Base-by-base conservation (phyloP, 2,329 filamentous ascomycete genomes). In the Purpureocillium lavendulum region DNA sequence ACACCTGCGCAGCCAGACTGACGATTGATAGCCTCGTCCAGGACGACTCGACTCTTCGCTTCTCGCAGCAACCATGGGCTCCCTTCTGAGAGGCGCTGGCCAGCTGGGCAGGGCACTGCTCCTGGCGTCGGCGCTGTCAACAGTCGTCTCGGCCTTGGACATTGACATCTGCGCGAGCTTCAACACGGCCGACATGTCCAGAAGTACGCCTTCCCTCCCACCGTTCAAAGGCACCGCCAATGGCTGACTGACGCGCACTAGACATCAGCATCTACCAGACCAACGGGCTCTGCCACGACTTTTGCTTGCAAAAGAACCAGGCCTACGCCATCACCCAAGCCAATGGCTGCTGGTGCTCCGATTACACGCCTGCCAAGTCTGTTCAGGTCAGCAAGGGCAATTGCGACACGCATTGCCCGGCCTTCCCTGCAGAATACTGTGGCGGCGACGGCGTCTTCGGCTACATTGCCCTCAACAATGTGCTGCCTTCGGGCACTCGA, bases 261-360 rank as follows among this genome's bases (percentile, higher is more conserved):
- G 77, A 76, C 46, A 53, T 57, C 26, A 73, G 68, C 45, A 71
- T 70, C 47, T 82, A 61, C 45, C 82, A 87, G 56, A 84, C 82
- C 15, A 79, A 86, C 49, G 84, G 84, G 24, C 70, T 79, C 11
- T 90, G 85, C 55, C 62, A 67, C 36, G 63, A 74, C 36, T 70
- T 70, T 36, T 90, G 85, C 60, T 50, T 59, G 18, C 26, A 28
- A 21, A 52, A 55, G 15, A 49, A 67, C 13, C 84, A 70, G 47
- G 82, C 84, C 30, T 85, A 81, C 45, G 83, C 82, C 47, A 67
- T 90, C 35, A 65, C 88, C 2, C 73, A 86, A 49, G 69, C 61
- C 13, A 65, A 75, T 26, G 59, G 69, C 38, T 90, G 85, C 56
- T 90, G 83, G 83, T 90, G 85, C 57, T 81, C 82, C 30, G 73